Evolutionary conservation across 1,284 basidiomycete genomes (phyloP), one percentile per base, ranked within the genome.

Genomic region (Thelephora terrestris): DNA sequence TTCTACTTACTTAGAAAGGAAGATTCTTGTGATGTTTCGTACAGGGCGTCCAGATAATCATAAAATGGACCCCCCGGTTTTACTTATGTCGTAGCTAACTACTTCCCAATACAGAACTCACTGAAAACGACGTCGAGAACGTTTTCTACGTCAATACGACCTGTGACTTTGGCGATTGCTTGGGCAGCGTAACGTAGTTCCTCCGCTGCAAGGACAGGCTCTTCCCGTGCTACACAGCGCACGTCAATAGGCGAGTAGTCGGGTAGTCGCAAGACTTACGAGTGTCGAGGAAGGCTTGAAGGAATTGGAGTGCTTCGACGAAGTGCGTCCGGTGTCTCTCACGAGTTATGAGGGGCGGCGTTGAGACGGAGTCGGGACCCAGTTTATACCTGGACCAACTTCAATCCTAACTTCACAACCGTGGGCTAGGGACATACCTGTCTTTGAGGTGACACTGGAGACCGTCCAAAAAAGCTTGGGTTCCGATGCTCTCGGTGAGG

Each of bases 71-170:
- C 21, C 21, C 4, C 2, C 17, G 12, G 37, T 17, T 17, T 7
- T 23, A 39, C 37, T 7, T 9, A 39, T 9, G 37, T 39, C 21
- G 9, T 39, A 39, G 9, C 9, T 6, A 18, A 10, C 16, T 60
- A 89, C 66, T 90, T 90, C 27, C 90, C 90, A 50, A 92, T 89
- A 60, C 89, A 92, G 62, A 92, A 92, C 47, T 86, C 83, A 29
- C 74, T 71, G 61, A 94, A 94, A 32, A 94, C 75, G 32, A 75
- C 76, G 51, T 91, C 90, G 18, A 94, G 63, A 7, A 93, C 72
- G 52, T 92, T 86, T 57, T 94, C 85, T 25, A 82, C 75, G 46
- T 80, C 77, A 51, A 88, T 77, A 21, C 72, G 60, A 2, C 91
- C 90, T 4, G 85, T 83, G 16, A 93, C 76, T 50, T 79, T 79